Evolutionary conservation across 768 basidiomycete species (phyloP), one percentile per base, ranked within the genome.

Genomic region (Lentinula edodes): DNA sequence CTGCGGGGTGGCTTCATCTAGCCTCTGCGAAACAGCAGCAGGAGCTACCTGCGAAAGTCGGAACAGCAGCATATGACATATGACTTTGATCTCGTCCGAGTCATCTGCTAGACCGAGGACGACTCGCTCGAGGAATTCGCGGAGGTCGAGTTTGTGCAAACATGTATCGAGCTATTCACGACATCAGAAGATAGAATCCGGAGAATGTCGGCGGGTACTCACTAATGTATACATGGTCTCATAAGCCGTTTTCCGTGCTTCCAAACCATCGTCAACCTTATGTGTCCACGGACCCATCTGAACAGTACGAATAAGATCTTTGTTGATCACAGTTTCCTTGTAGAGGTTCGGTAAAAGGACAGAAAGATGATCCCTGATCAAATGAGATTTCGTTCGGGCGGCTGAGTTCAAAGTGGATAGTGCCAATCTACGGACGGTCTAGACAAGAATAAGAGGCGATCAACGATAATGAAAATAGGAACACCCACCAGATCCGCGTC

Each of bases 281-380:
- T 96, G 93, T 32, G 89, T 91, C 94, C 94, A 97, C 2, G 95
- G 94, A 20, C 95, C 94, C 95, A 97, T 97, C 70, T 94, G 92
- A 12, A 97, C 94, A 1, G 90, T 92, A 35, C 91, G 86, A 69
- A 96, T 88, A 62, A 95, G 85, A 1, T 87, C 81, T 2, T 83
- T 80, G 64, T 92, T 93, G 70, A 95, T 75, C 41, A 80, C 70
- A 0, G 95, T 97, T 75, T 98, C 93, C 41, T 84, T 80, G 74
- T 97, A 98, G 32, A 99, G 77, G 60, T 81, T 83, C 0, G 95
- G 94, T 52, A 97, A 78, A 5, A 99, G 80, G 0, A 80, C 70
- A 8, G 79, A 71, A 28, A 98, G 79, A 66, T 96, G 92, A 15
- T 95, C 93, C 39, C 90, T 83, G 68, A 99, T 84, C 41, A 98